Conservation (phyloP, 148 eudicot species). For the Pharnaceum exiguum region DNA sequence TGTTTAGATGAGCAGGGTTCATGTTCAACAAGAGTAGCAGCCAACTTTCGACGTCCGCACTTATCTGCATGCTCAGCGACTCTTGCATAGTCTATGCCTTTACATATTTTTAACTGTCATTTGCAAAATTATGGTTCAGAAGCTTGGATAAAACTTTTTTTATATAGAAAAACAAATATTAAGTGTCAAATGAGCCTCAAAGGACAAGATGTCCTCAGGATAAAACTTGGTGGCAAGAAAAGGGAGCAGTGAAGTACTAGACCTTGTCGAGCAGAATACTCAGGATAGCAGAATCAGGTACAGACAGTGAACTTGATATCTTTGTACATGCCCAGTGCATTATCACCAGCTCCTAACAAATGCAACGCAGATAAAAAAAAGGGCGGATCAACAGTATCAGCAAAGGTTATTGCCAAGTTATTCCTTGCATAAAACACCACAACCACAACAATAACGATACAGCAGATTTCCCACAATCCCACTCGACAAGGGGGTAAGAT, state of each 20-base stretch:
- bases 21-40: slow-evolving; percentile 93
- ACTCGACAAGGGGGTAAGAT: neutral
- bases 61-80: slow-evolving; percentile 99
- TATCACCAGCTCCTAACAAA: slow-evolving; percentile 73
- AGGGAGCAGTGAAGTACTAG: slow-evolving; percentile 6
- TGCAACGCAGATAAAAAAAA: slow-evolving; percentile 8
- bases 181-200: too few relatives aligned
- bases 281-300: slow-evolving; percentile 76
- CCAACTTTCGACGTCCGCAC: slow-evolving; percentile 82
- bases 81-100: slow-evolving; percentile 93
- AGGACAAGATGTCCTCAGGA: too few relatives aligned
- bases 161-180: too few relatives aligned
- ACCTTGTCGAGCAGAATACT: slow-evolving; percentile 85
- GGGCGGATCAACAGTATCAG: slow-evolving; percentile 2
- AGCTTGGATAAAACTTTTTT: too few relatives aligned
- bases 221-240: neutral
- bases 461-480: too few relatives aligned
- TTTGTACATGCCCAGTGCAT: slow-evolving; percentile 98
- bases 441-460: neutral
- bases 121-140: slow-evolving; percentile 4
- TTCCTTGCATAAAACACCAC: neutral
- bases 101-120: slow-evolving; percentile 77
- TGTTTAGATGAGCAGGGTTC: slow-evolving; percentile 94
- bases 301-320: slow-evolving; percentile 66
- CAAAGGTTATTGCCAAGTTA: neutral